Evolutionary conservation across 257 asterid species (phyloP).

Genomic region (Cruciata laevipes): DNA sequence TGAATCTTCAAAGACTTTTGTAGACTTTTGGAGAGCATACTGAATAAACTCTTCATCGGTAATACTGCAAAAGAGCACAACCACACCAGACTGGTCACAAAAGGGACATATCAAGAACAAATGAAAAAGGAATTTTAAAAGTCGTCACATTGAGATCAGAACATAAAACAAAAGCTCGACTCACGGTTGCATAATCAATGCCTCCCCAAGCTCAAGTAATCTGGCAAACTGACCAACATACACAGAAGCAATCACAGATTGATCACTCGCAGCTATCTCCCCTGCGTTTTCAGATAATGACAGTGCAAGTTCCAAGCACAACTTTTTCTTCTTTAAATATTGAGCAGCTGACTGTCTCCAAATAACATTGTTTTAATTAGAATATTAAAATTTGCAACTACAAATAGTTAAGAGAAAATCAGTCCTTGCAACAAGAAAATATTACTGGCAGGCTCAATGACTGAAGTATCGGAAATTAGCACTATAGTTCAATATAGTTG

Average conservation of each 20-base stretch:
- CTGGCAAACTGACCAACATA: conserved; percentile 90
- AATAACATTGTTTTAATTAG: conserved; percentile 9
- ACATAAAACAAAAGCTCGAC: conserved; percentile 28
- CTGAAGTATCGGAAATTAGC: not conserved
- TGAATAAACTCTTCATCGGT: conserved; percentile 65
- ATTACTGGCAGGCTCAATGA: not conserved
- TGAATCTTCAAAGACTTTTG: conserved; percentile 73
- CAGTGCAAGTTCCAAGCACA: conserved; percentile 59
- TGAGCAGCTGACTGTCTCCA: conserved; percentile 79
- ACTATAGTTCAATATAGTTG: not conserved
- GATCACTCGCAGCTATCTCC: conserved; percentile 54
- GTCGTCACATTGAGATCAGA: not conserved
- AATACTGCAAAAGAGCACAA: conserved; percentile 47
- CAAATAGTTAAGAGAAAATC: not conserved
- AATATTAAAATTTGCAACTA: not conserved
- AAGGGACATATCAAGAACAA: not conserved
- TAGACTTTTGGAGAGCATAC: conserved; percentile 72
- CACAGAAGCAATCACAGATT: conserved; percentile 68
- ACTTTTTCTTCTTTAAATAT: conserved; percentile 72
- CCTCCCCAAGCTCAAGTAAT: conserved; percentile 68
- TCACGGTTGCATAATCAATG: conserved; percentile 63
- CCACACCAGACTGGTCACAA: conserved; percentile 1
- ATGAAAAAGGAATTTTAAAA: not conserved
- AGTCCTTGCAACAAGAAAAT: not conserved
- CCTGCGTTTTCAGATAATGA: conserved; percentile 63